Evolutionary conservation across 73 alveolate genomes (phyloP).

Genomic region (Halteria grandinella): DNA sequence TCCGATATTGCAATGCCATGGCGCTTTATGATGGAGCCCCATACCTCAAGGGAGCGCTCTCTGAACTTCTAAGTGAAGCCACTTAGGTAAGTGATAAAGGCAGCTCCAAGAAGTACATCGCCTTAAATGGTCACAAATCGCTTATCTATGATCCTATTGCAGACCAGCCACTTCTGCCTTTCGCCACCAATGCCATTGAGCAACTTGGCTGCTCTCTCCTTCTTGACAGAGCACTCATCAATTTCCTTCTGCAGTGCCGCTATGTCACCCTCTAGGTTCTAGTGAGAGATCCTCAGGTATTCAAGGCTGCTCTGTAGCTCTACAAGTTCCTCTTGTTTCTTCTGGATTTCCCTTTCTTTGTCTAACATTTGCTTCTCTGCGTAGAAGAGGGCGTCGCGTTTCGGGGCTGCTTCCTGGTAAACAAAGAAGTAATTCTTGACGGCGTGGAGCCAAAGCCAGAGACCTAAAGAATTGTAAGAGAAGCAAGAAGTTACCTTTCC

Average conservation of each 20-base stretch:
- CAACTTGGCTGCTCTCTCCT: conserved; percentile 68
- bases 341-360: conserved; percentile 79
- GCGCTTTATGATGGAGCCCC: conserved; percentile 79
- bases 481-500: conserved; percentile 54
- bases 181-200: conserved; percentile 73
- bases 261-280: conserved; percentile 58
- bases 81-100: conserved; percentile 97
- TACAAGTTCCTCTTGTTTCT: conserved; percentile 60
- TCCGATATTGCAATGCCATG: conserved; percentile 60
- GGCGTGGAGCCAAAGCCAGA: conserved; percentile 87
- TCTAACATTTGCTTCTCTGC: conserved; percentile 95
- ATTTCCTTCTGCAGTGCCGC: conserved; percentile 58
- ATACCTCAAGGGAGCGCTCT: conserved; percentile 91
- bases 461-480: conserved; percentile 28
- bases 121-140: conserved; percentile 73
- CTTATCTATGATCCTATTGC: conserved; percentile 67
- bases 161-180: conserved; percentile 74
- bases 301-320: conserved; percentile 56
- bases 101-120: conserved; percentile 94
- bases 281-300: conserved; percentile 38
- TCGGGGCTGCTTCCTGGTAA: conserved; percentile 70
- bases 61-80: conserved; percentile 98
- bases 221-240: conserved; percentile 52
- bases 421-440: conserved; percentile 63
- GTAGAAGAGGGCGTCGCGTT: conserved; percentile 94